Percentiles rank a stretch among this genome's conserved stretches.
phyloP scores from a whole-genome alignment of 768 basidiomycete species.

The Calocybe gangraenosa region DNA sequence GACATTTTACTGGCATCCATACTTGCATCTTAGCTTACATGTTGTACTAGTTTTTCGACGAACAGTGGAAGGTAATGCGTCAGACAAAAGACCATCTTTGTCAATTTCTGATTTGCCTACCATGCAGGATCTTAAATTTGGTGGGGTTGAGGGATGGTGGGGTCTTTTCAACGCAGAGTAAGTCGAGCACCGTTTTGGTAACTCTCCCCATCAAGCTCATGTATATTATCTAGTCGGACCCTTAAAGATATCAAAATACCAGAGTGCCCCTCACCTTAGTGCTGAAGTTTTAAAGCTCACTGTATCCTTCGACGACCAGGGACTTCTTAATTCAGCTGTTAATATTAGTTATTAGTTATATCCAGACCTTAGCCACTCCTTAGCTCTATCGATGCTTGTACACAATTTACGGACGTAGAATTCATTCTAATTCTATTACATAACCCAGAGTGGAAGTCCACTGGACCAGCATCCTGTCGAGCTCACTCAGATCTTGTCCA shows the following conservation, averaged over 20 bases:
- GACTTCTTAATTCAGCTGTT: background rate
- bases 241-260: conserved; percentile 71
- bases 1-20: background rate
- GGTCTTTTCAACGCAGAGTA: conserved; percentile 44
- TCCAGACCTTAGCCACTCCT: too few relatives aligned
- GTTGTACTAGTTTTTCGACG: conserved; percentile 63
- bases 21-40: background rate
- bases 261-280: conserved; percentile 38
- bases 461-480: too few relatives aligned
- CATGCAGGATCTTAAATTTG: conserved; percentile 50
- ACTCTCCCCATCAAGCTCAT: background rate
- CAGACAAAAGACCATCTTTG: background rate
- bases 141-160: conserved; percentile 73
- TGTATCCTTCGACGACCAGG: too few relatives aligned
- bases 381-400: too few relatives aligned
- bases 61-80: conserved; percentile 67
- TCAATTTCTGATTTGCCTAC: background rate
- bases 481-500: too few relatives aligned
- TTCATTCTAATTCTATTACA: too few relatives aligned
- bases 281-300: too few relatives aligned
- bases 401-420: too few relatives aligned
- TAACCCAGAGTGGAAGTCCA: too few relatives aligned
- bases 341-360: background rate
- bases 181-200: conserved; percentile 14
- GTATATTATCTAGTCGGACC: conserved; percentile 47